Percentiles rank a stretch among this genome's conserved stretches.
Evolutionary conservation across 2,329 filamentous ascomycete species (phyloP).

Genomic region (Aphanocladium album): DNA sequence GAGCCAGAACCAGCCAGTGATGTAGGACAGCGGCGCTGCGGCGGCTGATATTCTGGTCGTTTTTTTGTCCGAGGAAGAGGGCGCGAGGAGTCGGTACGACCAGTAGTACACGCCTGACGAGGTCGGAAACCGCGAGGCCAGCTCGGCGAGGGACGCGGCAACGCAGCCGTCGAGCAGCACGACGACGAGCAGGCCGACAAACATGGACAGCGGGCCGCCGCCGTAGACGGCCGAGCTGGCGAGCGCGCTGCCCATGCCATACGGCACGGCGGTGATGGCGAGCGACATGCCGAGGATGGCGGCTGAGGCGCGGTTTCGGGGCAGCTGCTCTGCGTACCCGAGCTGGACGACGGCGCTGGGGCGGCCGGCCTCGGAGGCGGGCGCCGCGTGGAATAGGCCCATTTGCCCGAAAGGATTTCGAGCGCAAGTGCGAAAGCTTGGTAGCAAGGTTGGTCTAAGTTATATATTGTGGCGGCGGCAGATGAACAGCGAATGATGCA

Average conservation of each 20-base stretch:
- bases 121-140: conserved; percentile 14
- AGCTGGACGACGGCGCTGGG: neutral
- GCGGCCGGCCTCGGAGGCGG: neutral
- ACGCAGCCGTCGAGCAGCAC: conserved; percentile 8
- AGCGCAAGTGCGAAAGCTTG: too few species aligned
- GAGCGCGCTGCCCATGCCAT: conserved; percentile 7
- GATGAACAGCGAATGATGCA: neutral
- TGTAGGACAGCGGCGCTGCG: conserved; percentile 42
- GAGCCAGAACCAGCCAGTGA: conserved; percentile 66
- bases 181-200: conserved; percentile 15
- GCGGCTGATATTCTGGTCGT: too few species aligned
- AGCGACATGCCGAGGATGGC: neutral
- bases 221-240: conserved; percentile 2
- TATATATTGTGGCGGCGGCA: neutral
- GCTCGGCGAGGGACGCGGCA: conserved; percentile 12
- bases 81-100: conserved; percentile 10
- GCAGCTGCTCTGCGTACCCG: neutral
- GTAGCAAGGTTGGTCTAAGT: too few species aligned
- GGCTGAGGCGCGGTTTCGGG: neutral
- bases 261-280: conserved; percentile 4
- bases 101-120: conserved; percentile 16
- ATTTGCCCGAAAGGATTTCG: neutral
- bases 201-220: conserved; percentile 2
- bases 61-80: too few species aligned
- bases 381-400: neutral